A percentile compares a stretch with the other conserved stretches of the same genome.
Conservation (phyloP, 495 filamentous ascomycete genomes). For the Xylaria castorea region DNA sequence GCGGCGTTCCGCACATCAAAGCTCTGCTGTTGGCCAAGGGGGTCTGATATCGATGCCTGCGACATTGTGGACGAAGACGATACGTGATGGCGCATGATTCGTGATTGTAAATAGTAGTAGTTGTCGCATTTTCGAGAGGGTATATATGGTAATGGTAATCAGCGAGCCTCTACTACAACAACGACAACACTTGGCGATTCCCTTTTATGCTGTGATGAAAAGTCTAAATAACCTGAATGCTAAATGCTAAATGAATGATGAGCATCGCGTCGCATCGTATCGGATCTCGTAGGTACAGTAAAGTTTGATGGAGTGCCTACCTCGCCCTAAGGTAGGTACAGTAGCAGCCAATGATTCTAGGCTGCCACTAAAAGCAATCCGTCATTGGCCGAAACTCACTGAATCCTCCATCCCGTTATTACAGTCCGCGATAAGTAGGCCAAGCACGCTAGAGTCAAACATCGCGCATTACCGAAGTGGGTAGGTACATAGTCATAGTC, state of each 20-base stretch:
- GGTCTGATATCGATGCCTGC: background rate
- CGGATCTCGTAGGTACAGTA: background rate
- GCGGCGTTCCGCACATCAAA: background rate
- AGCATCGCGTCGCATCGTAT: background rate
- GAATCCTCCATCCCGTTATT: background rate
- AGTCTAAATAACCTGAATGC: constrained; percentile 4
- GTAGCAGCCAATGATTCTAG: background rate
- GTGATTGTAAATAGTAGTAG: background rate
- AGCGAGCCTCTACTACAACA: no score
- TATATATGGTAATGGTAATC: no score
- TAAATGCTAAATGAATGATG: no score
- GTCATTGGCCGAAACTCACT: background rate
- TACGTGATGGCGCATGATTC: background rate
- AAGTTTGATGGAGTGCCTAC: background rate
- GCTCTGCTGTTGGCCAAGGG: background rate
- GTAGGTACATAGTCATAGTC: no score
- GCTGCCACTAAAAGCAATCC: background rate
- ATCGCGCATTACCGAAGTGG: background rate
- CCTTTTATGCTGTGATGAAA: background rate
- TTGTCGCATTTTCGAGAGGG: constrained; percentile 3
- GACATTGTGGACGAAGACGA: constrained; percentile 3
- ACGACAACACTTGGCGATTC: background rate
- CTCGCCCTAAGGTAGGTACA: no score
- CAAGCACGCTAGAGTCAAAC: constrained; percentile 2
- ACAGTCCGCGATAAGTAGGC: background rate